Evolutionary conservation across 495 filamentous ascomycete species (phyloP).

Genomic region (Hyaloscypha variabilis): DNA sequence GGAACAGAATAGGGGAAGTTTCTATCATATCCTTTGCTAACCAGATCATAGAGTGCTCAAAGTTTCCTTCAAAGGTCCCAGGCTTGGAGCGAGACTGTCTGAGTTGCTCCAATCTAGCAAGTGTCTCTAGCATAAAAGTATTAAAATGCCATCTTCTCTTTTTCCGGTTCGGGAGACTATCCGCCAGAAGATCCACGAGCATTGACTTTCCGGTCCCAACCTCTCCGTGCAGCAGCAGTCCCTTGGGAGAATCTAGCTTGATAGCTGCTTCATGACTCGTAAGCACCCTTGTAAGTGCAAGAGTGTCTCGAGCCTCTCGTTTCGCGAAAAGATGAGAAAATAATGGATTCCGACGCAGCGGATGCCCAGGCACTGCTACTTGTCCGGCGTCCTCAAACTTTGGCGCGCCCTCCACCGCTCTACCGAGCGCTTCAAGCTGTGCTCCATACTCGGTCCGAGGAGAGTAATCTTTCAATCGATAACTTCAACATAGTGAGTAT

Average conservation of each 20-base stretch:
- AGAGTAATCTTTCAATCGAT: conserved; percentile 67
- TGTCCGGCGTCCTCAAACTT: conserved; percentile 22
- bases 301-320: conserved; percentile 43
- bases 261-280: conserved; percentile 66
- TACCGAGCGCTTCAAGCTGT: conserved; percentile 51
- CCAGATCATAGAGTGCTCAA: conserved; percentile 65
- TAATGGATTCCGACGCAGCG: conserved; percentile 52
- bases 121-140: conserved; percentile 72
- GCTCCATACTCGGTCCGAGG: conserved; percentile 62
- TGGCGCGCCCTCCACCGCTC: conserved; percentile 14
- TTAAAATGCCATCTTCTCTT: conserved; percentile 77
- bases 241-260: conserved; percentile 61
- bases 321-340: conserved; percentile 46
- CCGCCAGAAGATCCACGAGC: conserved; percentile 69
- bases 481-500: conserved; percentile 1
- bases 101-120: conserved; percentile 63
- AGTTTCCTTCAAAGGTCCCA: conserved; percentile 28
- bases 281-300: conserved; percentile 61
- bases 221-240: conserved; percentile 69
- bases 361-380: conserved; percentile 46
- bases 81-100: conserved; percentile 39
- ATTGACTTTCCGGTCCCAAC: conserved; percentile 75
- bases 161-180: conserved; percentile 63
- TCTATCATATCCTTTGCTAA: conserved; percentile 68
- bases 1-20: conserved; percentile 68